Evolutionary conservation across 352 stramenopile genomes (phyloP), one percentile per base, ranked within the genome.

Genomic region (Pythium dissimile): DNA sequence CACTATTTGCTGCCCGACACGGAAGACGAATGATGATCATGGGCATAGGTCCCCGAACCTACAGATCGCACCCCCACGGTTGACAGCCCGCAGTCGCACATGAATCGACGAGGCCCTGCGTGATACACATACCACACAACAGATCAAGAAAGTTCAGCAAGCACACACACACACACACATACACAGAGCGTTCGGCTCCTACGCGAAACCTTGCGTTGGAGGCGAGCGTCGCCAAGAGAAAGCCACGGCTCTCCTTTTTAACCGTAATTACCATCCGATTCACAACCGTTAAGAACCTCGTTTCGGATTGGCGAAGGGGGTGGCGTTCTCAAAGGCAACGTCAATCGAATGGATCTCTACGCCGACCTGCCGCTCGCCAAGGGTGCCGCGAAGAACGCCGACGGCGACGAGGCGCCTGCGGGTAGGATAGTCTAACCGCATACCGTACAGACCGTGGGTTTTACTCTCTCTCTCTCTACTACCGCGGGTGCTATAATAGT

Each of bases 1-100:
- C 76, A 89, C 47, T 93, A 91, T 48, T 53, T 93, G 58, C 66
- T 90, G 8, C 76, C 80, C 3, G 83, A 91, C 52, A 72, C 82
- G 20, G 81, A 93, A 44, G 82, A 92, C 37, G 68, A 75, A 21
- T 73, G 62, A 59, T 18, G 15, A 53, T 43, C 30, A 28, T 24
- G 16, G 11, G 15, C 15, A 46, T 30, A 28, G 15, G 12, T 28
- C 23, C 27, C 31, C 13, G 12, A 8, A 8, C 13, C 34, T 15
- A 41, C 12, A 6, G 34, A 41, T 41, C 34, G n/a, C 35, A 42
- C 26, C 21, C 27, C 23, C 24, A 24, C 26, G 15, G 11, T 5
- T 7, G 38, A 20, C 26, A 7, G 3, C 27, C 44, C 38, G 13
- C 38, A 24, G n/a, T n/a, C n/a, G n/a, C n/a, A n/a, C n/a, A n/a